Evolutionary conservation across 495 filamentous ascomycete genomes (phyloP).

Genomic region (Xylaria intraflava): DNA sequence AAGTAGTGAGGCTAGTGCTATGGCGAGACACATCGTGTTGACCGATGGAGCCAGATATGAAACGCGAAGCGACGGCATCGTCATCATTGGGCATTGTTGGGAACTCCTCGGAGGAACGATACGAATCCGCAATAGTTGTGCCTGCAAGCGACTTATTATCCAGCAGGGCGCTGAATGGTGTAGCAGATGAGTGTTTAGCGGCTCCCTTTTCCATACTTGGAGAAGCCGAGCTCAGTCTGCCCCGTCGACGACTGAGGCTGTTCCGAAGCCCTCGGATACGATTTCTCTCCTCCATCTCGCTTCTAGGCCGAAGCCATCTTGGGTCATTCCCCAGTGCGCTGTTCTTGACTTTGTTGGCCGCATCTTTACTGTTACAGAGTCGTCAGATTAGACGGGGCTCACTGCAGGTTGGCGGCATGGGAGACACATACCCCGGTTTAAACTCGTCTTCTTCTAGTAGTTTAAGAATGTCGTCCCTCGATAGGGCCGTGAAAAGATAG

Average conservation of each 20-base stretch:
- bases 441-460: conserved; percentile 39
- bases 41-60: conserved; percentile 4
- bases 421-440: conserved; percentile 30
- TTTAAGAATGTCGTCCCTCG: conserved; percentile 38
- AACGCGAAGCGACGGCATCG: conserved; percentile 1
- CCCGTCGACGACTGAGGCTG: conserved; percentile 15
- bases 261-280: conserved; percentile 30
- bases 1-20: conserved; percentile 22
- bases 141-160: conserved; percentile 2
- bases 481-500: conserved; percentile 39
- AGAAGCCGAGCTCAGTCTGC: background rate
- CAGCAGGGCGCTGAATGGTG: background rate
- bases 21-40: conserved; percentile 13
- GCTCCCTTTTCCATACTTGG: background rate
- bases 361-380: conserved; percentile 31
- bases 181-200: conserved; percentile 4
- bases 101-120: conserved; percentile 12
- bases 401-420: background rate
- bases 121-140: conserved; percentile 16
- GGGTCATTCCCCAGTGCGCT: conserved; percentile 42
- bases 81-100: background rate
- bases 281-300: conserved; percentile 35
- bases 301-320: conserved; percentile 40
- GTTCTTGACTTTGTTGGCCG: conserved; percentile 43
- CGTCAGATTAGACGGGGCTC: background rate